Evolutionary conservation across 106 monocot genomes (phyloP).

Genomic region (Triglochin maritima): DNA sequence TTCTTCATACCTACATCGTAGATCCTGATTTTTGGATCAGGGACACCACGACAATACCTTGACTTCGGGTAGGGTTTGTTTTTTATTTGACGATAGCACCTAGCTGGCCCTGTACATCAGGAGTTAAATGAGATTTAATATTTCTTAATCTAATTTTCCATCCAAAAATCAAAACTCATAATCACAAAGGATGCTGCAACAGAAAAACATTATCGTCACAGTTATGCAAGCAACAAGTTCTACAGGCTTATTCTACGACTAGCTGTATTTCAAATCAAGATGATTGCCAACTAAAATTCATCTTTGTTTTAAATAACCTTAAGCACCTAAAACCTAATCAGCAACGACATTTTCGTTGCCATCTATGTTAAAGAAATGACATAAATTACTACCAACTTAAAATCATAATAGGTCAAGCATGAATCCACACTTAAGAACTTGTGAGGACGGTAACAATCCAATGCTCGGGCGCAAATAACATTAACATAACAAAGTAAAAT

Average conservation of each 20-base stretch:
- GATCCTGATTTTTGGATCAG: conserved; percentile 47
- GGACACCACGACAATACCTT: conserved; percentile 43
- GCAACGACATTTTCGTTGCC: too few species aligned
- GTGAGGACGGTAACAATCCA: too few species aligned
- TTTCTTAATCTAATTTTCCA: background rate
- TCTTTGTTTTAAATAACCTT: too few species aligned
- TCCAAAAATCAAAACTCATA: background rate
- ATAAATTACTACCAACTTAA: too few species aligned
- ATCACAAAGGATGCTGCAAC: background rate
- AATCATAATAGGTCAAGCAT: too few species aligned
- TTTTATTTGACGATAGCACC: conserved; percentile 26
- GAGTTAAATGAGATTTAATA: background rate
- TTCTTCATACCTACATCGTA: conserved; percentile 58
- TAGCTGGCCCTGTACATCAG: conserved; percentile 2
- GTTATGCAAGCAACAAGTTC: background rate
- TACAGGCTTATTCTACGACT: background rate
- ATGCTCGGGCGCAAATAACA: too few species aligned
- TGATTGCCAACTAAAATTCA: too few species aligned
- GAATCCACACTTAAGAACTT: too few species aligned
- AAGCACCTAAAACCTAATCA: too few species aligned
- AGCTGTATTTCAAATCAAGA: too few species aligned
- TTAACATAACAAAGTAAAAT: too few species aligned
- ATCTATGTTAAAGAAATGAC: too few species aligned
- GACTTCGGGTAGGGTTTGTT: conserved; percentile 42
- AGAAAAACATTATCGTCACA: background rate